phyloP scores from a whole-genome alignment of 768 basidiomycete species.

The Kondoa subrosea region DNA sequence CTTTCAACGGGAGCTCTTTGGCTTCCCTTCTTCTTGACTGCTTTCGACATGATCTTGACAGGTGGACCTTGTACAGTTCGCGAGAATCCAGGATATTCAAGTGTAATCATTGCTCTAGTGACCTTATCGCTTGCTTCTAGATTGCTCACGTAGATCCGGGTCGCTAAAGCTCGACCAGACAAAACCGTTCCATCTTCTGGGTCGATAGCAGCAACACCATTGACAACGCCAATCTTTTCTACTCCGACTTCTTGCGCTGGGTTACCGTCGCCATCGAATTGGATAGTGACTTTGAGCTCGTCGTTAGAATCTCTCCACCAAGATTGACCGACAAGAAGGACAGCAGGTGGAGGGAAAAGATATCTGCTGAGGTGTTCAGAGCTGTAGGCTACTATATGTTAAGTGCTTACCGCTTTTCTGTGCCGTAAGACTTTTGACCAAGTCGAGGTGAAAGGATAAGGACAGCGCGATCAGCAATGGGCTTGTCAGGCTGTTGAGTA shows the following conservation, averaged over 20 bases:
- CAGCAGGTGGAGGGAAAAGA: not conserved
- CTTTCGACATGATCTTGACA: constrained; percentile 1
- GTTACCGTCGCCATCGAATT: not conserved
- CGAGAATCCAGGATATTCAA: not conserved
- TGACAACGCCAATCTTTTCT: not conserved
- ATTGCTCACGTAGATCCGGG: not conserved
- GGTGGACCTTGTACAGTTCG: not conserved
- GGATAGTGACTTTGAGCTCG: not conserved
- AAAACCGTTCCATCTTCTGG: not conserved
- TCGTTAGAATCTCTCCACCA: not conserved
- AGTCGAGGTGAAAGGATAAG: not conserved
- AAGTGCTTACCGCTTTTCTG: not conserved
- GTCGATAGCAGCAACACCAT: not conserved
- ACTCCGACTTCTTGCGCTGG: not conserved
- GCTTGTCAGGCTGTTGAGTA: not conserved
- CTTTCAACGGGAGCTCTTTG: not conserved
- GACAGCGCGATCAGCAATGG: not conserved
- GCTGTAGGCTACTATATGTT: not conserved
- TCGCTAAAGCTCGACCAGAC: not conserved
- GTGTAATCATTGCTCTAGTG: not conserved
- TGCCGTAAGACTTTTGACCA: not conserved
- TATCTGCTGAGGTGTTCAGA: not conserved
- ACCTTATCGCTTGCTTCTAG: not conserved
- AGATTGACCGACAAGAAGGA: not conserved
- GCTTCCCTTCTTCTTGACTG: not conserved